A percentile compares a stretch with the other conserved stretches of the same genome.
Conservation (phyloP, 1,139 yeast genomes). For the Candida smagusa region DNA sequence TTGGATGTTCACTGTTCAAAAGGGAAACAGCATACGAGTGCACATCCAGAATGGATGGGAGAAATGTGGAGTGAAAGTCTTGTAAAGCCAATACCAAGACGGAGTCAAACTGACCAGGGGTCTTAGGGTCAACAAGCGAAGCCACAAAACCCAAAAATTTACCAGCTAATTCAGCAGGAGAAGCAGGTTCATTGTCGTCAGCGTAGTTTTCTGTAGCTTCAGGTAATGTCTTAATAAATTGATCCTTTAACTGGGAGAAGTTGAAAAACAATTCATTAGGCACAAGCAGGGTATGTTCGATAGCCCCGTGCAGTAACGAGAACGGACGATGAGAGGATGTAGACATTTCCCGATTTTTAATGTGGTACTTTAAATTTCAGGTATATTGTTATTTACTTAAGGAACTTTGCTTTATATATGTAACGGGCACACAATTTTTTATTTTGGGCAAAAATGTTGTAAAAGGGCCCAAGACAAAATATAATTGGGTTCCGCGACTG, state of each 20-base stretch:
- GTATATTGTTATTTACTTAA: too few species aligned
- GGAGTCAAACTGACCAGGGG: constrained; percentile 58
- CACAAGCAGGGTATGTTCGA: constrained; percentile 84
- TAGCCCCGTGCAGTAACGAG: constrained; percentile 76
- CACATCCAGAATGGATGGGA: constrained; percentile 66
- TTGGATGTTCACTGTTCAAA: constrained; percentile 48
- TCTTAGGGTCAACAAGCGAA: constrained; percentile 46
- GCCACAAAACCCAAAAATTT: constrained; percentile 82
- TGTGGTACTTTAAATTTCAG: constrained; percentile 2
- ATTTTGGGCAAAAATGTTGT: too few species aligned
- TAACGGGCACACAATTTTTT: too few species aligned
- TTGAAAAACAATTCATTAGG: constrained; percentile 78
- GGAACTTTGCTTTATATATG: too few species aligned
- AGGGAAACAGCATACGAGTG: constrained; percentile 83
- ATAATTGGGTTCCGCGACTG: too few species aligned
- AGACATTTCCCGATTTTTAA: constrained; percentile 10
- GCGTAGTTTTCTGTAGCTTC: constrained; percentile 80
- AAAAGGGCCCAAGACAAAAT: too few species aligned
- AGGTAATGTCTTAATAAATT: constrained; percentile 75
- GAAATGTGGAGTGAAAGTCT: constrained; percentile 81
- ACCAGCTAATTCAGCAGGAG: constrained; percentile 83
- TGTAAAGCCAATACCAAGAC: constrained; percentile 66
- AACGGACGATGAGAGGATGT: constrained; percentile 55
- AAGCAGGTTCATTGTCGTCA: constrained; percentile 84
- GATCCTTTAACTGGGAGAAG: constrained; percentile 85